phyloP scores from a whole-genome alignment of 352 stramenopile genomes.

The Pythium utonaiense region DNA sequence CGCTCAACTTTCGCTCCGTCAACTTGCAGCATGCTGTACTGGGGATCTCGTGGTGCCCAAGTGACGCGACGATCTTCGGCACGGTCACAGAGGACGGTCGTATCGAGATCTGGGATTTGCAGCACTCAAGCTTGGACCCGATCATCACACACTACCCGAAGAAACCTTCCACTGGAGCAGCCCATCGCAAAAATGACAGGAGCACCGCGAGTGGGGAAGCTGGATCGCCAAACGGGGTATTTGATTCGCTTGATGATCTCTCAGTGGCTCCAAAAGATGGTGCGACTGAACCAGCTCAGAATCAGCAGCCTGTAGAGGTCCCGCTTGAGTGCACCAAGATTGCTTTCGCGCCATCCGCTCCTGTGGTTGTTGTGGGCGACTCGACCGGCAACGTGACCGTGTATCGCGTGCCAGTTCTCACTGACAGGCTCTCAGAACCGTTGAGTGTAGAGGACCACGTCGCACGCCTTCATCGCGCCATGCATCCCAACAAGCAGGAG shows the following conservation, averaged over 20 bases:
- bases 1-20: conserved; percentile 73
- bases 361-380: conserved; percentile 74
- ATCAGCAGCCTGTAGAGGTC: conserved; percentile 25
- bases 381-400: conserved; percentile 71
- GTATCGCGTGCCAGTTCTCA: conserved; percentile 54
- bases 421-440: conserved; percentile 19
- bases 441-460: conserved; percentile 51
- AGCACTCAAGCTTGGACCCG: conserved; percentile 78
- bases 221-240: neutral
- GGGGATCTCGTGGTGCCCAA: conserved; percentile 85
- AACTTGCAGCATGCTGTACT: conserved; percentile 80
- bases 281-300: neutral
- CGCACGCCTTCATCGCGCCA: conserved; percentile 40
- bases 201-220: conserved; percentile 9
- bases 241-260: conserved; percentile 11
- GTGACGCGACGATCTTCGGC: conserved; percentile 78
- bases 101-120: conserved; percentile 91
- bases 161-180: conserved; percentile 29
- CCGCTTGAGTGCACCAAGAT: conserved; percentile 65
- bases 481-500: conserved; percentile 56
- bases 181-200: conserved; percentile 12
- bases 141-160: conserved; percentile 76
- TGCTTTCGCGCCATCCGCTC: conserved; percentile 62
- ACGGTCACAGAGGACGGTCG: conserved; percentile 86
- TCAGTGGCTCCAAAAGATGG: neutral